phyloP scores from a whole-genome alignment of 2,329 filamentous ascomycete genomes.

The Sarocladium kiliense region DNA sequence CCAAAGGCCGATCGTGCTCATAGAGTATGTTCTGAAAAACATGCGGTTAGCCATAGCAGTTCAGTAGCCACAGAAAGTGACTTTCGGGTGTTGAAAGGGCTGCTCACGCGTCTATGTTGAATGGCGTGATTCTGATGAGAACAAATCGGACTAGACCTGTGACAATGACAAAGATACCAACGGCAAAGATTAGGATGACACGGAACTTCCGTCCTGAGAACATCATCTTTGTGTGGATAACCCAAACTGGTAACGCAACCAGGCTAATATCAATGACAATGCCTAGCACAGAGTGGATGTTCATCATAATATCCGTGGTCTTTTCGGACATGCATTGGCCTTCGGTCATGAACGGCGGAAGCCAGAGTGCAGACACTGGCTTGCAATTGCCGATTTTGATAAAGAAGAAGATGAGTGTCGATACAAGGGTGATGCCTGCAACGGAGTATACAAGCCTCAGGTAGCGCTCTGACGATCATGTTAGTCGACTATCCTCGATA shows the following conservation, averaged over 20 bases:
- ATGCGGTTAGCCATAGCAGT: background rate
- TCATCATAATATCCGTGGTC: slow-evolving; percentile 25
- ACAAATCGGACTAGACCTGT: slow-evolving; percentile 33
- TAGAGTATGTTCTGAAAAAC: slow-evolving; percentile 27
- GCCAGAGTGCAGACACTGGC: slow-evolving; percentile 19
- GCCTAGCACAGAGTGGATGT: slow-evolving; percentile 24
- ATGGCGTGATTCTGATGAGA: slow-evolving; percentile 27
- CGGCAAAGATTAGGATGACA: slow-evolving; percentile 29
- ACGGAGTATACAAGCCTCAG: slow-evolving; percentile 3
- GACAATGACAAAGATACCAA: slow-evolving; percentile 30
- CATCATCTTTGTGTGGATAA: slow-evolving; percentile 30
- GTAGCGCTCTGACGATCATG: background rate
- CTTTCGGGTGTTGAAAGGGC: slow-evolving; percentile 6
- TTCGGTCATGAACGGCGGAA: slow-evolving; percentile 13
- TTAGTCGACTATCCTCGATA: too few species aligned
- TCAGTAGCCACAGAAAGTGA: background rate
- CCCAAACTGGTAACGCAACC: slow-evolving; percentile 30
- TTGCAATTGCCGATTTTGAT: slow-evolving; percentile 17
- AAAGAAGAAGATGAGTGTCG: slow-evolving; percentile 13
- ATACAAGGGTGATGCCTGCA: slow-evolving; percentile 10
- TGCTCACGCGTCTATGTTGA: slow-evolving; percentile 24
- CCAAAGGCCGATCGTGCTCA: slow-evolving; percentile 30
- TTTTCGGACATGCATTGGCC: slow-evolving; percentile 20
- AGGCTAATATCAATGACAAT: slow-evolving; percentile 29
- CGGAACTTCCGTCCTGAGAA: slow-evolving; percentile 26